phyloP scores from a whole-genome alignment of 139 green algal genomes.

The Gonium pectorale region DNA sequence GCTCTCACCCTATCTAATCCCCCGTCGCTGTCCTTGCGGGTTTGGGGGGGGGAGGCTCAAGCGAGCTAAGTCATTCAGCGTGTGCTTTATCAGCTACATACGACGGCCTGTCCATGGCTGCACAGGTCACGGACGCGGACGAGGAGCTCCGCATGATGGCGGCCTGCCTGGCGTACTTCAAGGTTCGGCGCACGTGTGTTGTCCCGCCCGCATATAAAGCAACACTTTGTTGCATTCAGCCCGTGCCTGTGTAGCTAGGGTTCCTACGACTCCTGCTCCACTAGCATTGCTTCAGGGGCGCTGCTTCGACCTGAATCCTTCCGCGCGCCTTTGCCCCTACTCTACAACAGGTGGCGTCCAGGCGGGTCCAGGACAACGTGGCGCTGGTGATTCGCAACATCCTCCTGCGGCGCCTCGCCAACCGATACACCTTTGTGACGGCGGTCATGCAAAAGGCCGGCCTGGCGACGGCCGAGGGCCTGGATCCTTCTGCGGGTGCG shows the following conservation, averaged over 20 bases:
- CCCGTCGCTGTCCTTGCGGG: too few species aligned
- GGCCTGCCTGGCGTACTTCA: constrained; percentile 43
- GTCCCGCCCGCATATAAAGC: too few species aligned
- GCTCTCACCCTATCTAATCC: too few species aligned
- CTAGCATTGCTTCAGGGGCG: too few species aligned
- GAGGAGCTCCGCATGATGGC: constrained; percentile 53
- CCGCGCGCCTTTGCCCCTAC: too few species aligned
- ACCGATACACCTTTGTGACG: neutral
- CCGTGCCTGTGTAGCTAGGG: too few species aligned
- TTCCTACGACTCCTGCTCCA: neutral
- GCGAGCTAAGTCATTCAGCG: neutral
- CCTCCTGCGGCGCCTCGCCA: constrained; percentile 12
- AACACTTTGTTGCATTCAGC: too few species aligned
- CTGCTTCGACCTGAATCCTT: too few species aligned
- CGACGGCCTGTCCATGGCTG: neutral
- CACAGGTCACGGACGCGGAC: constrained; percentile 13
- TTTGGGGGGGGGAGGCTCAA: neutral
- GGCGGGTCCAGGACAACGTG: constrained; percentile 34
- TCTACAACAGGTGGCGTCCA: constrained; percentile 26
- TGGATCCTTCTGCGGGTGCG: neutral
- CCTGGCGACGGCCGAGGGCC: neutral
- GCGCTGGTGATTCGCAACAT: constrained; percentile 20
- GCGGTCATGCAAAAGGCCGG: neutral
- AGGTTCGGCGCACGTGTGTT: too few species aligned
- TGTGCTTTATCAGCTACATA: neutral